Percentiles rank a stretch among this genome's conserved stretches.
phyloP scores from a whole-genome alignment of 495 filamentous ascomycete species.

The Aspergillus cristatus region DNA sequence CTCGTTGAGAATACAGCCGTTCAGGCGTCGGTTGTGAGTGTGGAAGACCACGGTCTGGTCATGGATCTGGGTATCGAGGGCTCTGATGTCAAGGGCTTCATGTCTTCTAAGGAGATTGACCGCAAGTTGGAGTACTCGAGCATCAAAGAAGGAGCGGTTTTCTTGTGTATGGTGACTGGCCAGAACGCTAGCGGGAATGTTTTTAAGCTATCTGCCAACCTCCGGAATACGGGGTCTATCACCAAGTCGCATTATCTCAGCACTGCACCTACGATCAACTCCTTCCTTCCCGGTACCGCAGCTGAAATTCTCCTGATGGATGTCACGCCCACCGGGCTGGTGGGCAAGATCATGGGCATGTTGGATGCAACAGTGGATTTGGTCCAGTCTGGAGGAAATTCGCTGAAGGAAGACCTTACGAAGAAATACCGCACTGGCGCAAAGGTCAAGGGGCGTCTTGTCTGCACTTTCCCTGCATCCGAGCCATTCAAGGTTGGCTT shows the following conservation, averaged over 20 bases:
- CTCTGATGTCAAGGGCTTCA: conserved; percentile 63
- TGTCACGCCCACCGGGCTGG: conserved; percentile 46
- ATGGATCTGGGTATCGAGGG: conserved; percentile 81
- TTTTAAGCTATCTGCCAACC: conserved; percentile 75
- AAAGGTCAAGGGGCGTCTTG: conserved; percentile 77
- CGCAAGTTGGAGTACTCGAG: conserved; percentile 45
- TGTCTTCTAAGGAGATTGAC: conserved; percentile 78
- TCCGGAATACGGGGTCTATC: conserved; percentile 52
- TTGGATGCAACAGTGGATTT: conserved; percentile 83
- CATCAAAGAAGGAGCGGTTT: conserved; percentile 69
- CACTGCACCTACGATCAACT: conserved; percentile 74
- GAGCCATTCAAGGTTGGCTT: conserved; percentile 77
- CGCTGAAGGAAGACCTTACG: conserved; percentile 53
- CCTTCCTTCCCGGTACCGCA: conserved; percentile 82
- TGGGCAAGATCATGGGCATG: conserved; percentile 87
- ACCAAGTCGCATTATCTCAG: conserved; percentile 60
- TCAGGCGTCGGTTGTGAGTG: conserved; percentile 80
- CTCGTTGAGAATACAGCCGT: conserved; percentile 62
- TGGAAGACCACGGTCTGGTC: conserved; percentile 89
- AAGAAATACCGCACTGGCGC: conserved; percentile 70
- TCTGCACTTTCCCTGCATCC: conserved; percentile 70
- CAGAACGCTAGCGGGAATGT: conserved; percentile 69
- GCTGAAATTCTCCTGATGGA: conserved; percentile 81
- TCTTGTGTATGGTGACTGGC: conserved; percentile 73
- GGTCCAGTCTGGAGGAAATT: conserved; percentile 69